These are phyloP conservation scores for Datisca glomerata DNA, from an alignment of 306 rosid species.

Conservation along the genomic window DNA sequence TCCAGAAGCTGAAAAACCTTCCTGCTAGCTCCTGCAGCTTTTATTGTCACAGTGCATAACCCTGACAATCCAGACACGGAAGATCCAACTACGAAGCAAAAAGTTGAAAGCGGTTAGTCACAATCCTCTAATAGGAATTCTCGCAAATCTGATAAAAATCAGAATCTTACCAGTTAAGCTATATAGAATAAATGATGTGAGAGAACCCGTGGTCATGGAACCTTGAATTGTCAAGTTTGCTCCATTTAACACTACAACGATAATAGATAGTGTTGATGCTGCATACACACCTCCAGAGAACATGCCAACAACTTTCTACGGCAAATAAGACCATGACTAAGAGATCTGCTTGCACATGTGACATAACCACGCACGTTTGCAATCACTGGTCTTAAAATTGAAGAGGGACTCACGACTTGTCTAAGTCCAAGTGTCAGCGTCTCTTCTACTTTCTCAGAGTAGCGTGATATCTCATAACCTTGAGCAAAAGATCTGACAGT, in stretches of 20 bases:
- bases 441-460: slow-evolving; percentile 69
- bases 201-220: slow-evolving; percentile 53
- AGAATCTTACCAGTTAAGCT: slow-evolving; percentile 62
- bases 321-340: background rate
- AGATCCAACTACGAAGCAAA: slow-evolving; percentile 43
- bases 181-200: slow-evolving; percentile 81
- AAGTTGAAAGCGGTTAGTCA: too few species aligned
- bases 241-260: slow-evolving; percentile 66
- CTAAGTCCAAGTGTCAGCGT: slow-evolving; percentile 59
- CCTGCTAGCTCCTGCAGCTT: slow-evolving; percentile 87
- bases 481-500: slow-evolving; percentile 80
- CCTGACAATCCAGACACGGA: slow-evolving; percentile 69
- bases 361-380: too few species aligned
- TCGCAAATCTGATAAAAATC: too few species aligned
- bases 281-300: slow-evolving; percentile 77
- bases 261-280: slow-evolving; percentile 64
- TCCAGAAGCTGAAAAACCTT: slow-evolving; percentile 76
- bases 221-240: slow-evolving; percentile 69
- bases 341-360: too few species aligned
- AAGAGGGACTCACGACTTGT: slow-evolving; percentile 64
- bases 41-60: slow-evolving; percentile 55
- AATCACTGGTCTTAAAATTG: too few species aligned
- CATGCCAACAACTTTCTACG: slow-evolving; percentile 64
- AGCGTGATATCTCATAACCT: slow-evolving; percentile 45
- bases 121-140: too few species aligned